Evolutionary conservation across 768 basidiomycete species (phyloP).

Genomic region (Calocybe indica): DNA sequence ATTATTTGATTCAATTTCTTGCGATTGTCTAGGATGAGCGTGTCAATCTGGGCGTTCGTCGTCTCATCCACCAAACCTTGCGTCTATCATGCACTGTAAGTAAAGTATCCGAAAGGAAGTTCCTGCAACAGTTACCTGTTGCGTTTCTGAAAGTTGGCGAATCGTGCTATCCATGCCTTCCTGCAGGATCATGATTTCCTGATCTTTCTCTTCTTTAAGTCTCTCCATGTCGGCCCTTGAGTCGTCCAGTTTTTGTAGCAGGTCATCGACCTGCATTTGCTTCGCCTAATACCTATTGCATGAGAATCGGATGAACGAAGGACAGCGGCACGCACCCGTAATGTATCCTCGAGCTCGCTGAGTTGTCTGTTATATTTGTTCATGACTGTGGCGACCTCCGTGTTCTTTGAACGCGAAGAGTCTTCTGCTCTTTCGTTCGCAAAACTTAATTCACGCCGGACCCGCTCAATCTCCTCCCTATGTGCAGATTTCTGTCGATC

Average conservation of each 20-base stretch:
- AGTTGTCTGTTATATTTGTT: conserved; percentile 94
- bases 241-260: conserved; percentile 74
- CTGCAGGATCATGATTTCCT: conserved; percentile 92
- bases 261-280: conserved; percentile 94
- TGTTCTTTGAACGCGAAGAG: conserved; percentile 82
- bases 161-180: conserved; percentile 94
- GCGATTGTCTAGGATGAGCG: conserved; percentile 90
- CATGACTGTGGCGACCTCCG: conserved; percentile 85
- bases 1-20: conserved; percentile 99
- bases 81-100: conserved; percentile 38
- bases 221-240: conserved; percentile 73
- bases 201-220: conserved; percentile 91
- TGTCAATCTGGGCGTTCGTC: conserved; percentile 96
- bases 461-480: conserved; percentile 90
- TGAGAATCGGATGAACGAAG: conserved; percentile 1
- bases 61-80: conserved; percentile 85
- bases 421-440: conserved; percentile 99
- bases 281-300: conserved; percentile 55
- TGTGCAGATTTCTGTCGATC: conserved; percentile 91
- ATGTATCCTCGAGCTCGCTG: conserved; percentile 91
- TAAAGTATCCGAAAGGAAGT: too few relatives aligned
- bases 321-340: conserved; percentile 53
- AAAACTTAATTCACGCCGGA: conserved; percentile 88
- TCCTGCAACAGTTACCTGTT: conserved; percentile 50
- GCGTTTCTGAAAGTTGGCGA: conserved; percentile 78